A percentile compares a stretch with the other conserved stretches of the same genome.
Evolutionary conservation across 495 filamentous ascomycete genomes (phyloP).

Genomic region (Thozetella sp.): DNA sequence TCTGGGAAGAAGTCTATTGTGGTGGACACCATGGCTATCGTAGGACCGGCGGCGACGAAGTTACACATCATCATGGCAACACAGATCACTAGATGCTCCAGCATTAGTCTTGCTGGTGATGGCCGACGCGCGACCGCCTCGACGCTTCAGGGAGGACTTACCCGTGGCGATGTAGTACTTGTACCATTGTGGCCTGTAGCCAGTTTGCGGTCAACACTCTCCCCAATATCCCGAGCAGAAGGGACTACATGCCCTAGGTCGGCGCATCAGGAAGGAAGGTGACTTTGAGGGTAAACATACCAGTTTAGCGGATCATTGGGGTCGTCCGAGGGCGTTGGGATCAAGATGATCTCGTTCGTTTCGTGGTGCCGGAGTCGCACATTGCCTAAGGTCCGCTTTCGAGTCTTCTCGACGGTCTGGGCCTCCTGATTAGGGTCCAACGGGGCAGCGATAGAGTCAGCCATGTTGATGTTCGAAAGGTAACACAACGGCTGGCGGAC

Average conservation of each 20-base stretch:
- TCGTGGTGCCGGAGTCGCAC: conserved; percentile 48
- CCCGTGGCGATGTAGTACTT: conserved; percentile 48
- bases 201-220: background rate
- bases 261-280: background rate
- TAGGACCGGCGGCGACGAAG: conserved; percentile 55
- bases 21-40: conserved; percentile 50
- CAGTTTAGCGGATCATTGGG: conserved; percentile 64
- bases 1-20: conserved; percentile 47
- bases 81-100: conserved; percentile 36
- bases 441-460: conserved; percentile 14
- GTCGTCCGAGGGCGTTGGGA: conserved; percentile 60
- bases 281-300: too few species aligned
- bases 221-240: background rate
- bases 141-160: conserved; percentile 1
- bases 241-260: background rate
- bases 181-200: conserved; percentile 40
- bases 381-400: conserved; percentile 39
- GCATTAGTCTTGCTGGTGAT: background rate
- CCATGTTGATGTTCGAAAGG: conserved; percentile 5
- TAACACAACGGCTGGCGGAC: background rate
- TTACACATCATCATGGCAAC: conserved; percentile 57
- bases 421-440: conserved; percentile 16
- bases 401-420: conserved; percentile 12
- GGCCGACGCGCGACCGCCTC: background rate
- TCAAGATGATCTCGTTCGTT: conserved; percentile 53